These are phyloP conservation scores for Angomonas ambiguus DNA, from an alignment of 208 protist species.

Conservation along the genomic window DNA sequence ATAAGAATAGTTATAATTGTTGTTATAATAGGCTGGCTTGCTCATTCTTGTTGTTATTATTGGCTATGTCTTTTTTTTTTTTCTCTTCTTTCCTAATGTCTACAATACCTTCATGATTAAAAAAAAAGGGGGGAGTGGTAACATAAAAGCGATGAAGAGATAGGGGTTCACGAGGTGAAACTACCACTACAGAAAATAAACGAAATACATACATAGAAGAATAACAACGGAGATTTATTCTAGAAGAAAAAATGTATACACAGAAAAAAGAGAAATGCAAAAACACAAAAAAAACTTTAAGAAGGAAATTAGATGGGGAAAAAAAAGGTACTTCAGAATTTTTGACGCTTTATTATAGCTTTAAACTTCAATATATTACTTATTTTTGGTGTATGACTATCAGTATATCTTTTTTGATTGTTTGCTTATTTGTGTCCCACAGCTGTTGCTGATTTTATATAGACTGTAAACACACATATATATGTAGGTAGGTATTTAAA, in stretches of 20 bases:
- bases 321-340: background rate
- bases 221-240: too few species aligned
- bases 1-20: background rate
- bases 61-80: background rate
- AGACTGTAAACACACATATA: background rate
- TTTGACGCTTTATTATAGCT: background rate
- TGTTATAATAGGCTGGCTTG: background rate
- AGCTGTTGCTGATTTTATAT: background rate
- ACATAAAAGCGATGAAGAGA: too few species aligned
- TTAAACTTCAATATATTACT: background rate
- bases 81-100: too few species aligned
- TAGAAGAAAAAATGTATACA: conserved; percentile 1
- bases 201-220: too few species aligned
- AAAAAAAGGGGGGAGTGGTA: too few species aligned
- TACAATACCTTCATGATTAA: too few species aligned
- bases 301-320: background rate
- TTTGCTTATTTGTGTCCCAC: background rate
- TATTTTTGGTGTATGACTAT: background rate
- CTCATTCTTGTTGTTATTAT: background rate
- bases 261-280: background rate
- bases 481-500: background rate
- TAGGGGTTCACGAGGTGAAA: too few species aligned
- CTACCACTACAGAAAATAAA: too few species aligned
- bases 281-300: background rate
- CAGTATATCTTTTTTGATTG: conserved; percentile 4